Base-by-base conservation (phyloP, 495 filamentous ascomycete species). In the Thermothielavioides terrestris region DNA sequence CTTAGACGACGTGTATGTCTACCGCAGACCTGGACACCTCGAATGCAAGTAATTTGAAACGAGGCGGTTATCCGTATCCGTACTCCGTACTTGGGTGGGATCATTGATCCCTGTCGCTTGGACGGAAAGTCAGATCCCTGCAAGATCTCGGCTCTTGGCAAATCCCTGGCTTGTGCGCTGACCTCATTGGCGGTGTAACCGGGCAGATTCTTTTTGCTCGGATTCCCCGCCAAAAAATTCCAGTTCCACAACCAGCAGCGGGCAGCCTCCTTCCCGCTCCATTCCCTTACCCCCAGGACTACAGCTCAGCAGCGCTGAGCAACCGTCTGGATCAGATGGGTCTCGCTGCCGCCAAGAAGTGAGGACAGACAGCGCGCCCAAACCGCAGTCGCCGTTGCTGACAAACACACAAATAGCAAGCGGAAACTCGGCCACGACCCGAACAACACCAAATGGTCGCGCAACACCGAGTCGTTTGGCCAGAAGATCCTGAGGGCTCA, bases 361-460 rank as follows among this genome's bases (percentile, higher is more conserved):
- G 76, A 61, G 70, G 21, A 44, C 11, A 38, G 6, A 4, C n/a
- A n/a, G n/a, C n/a, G 3, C 6, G 1, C 17, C 2, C 0, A 22
- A 11, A 4, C 6, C 34, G 6, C 26, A 27, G 0, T 15, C 28
- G 6, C n/a, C 14, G 9, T 15, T 15, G 6, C 32, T 51, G 23
- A 52, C 42, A 55, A 53, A 10, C 41, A 11, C 30, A n/a, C n/a
- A n/a, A 54, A 35, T 50, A 97, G 91, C 63, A 86, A 79, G 58
- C 79, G 76, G 28, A 95, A 91, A 65, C 77, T 96, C 42, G 84
- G 86, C 40, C 69, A 82, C 59, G 91, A 98, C 69, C 91, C 91
- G 12, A 94, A 95, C 64, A 96, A 96, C 63, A 94, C 86, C 25
- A 78, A 78, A 69, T 98, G 91, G 91, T 79, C 84, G 39, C 82